These are phyloP conservation scores for Mycena epipterygia DNA, from an alignment of 768 basidiomycete species.

Conservation along the genomic window DNA sequence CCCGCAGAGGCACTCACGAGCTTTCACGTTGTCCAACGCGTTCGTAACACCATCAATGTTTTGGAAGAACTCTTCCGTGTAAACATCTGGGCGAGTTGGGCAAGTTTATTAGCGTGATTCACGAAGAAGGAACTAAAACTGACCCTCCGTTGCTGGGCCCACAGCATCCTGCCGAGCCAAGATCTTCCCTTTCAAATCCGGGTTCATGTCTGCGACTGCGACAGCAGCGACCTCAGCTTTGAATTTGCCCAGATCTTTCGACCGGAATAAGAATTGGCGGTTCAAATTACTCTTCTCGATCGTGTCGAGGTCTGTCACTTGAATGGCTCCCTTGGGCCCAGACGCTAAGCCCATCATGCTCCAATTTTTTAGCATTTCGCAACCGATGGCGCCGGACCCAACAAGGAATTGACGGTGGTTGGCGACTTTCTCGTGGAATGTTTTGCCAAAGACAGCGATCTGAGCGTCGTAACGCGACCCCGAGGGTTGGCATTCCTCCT, in stretches of 20 bases:
- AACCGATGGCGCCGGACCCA: conserved; percentile 98
- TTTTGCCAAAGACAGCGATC: conserved; percentile 94
- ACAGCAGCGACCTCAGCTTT: conserved; percentile 94
- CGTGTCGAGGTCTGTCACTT: conserved; percentile 97
- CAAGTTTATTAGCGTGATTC: conserved; percentile 29
- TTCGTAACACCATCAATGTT: conserved; percentile 95
- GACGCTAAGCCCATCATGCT: conserved; percentile 96
- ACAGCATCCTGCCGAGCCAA: conserved; percentile 93
- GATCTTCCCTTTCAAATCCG: conserved; percentile 89
- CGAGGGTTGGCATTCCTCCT: conserved; percentile 85
- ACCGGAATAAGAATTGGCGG: conserved; percentile 96
- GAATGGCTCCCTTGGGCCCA: conserved; percentile 82
- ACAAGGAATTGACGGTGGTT: conserved; percentile 96
- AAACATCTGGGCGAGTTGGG: conserved; percentile 70
- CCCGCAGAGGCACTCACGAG: conserved; percentile 69
- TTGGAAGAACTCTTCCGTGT: conserved; percentile 90
- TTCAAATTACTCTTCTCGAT: conserved; percentile 99
- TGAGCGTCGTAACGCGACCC: conserved; percentile 94
- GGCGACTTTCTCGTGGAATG: conserved; percentile 92
- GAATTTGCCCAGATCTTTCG: conserved; percentile 97
- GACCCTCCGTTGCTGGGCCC: conserved; percentile 93
- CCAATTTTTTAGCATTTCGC: conserved; percentile 99
- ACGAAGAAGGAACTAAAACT: conserved; percentile 64
- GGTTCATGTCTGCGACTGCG: conserved; percentile 97
- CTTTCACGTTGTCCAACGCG: conserved; percentile 96